Evolutionary conservation across 1,284 basidiomycete genomes (phyloP), one percentile per base, ranked within the genome.

Genomic region (Cryptococcus sp.): DNA sequence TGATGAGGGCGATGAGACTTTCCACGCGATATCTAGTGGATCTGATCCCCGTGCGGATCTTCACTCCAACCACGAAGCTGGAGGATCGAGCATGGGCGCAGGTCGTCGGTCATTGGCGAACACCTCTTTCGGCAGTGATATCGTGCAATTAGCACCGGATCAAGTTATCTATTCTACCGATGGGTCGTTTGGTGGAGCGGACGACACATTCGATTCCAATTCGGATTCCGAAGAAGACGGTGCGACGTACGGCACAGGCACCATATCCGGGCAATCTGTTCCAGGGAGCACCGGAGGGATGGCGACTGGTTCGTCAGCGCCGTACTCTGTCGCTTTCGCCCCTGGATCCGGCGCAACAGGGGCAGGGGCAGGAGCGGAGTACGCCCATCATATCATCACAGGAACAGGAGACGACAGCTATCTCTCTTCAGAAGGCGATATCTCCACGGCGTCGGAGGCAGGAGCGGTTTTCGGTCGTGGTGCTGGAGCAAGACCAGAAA

Each of bases 51-150:
- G n/a, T 50, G n/a, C 37, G 23, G 26, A 29, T 40, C 19, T 44
- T n/a, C 34, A 5, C 29, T 34, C 29, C 8, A 4, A 34, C 13
- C 8, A 34, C 29, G 29, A 34, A n/a, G n/a, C n/a, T n/a, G n/a
- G n/a, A n/a, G n/a, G n/a, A n/a, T n/a, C n/a, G n/a, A n/a, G n/a
- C 29, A 13, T 34, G 2, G 37, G 37, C 20, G 44, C 46, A 26
- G 46, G n/a, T n/a, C 65, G 65, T 41, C 65, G 61, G 26, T 72
- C 63, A 15, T 46, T 73, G 37, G 73, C 72, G 11, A 73, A 75
- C 56, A 75, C 73, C 15, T 70, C 69, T 2, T 72, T 40, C 48
- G 74, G 70, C 16, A 69, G 65, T 16, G 73, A 72, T 50, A 67
- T 68, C 45, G 44, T 58, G 29, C 43, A 56, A 19, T 39, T 58